Percentiles rank a stretch among this genome's conserved stretches.
phyloP scores from a whole-genome alignment of 1,139 yeast genomes.

The Magnusiomyces fungicola region DNA sequence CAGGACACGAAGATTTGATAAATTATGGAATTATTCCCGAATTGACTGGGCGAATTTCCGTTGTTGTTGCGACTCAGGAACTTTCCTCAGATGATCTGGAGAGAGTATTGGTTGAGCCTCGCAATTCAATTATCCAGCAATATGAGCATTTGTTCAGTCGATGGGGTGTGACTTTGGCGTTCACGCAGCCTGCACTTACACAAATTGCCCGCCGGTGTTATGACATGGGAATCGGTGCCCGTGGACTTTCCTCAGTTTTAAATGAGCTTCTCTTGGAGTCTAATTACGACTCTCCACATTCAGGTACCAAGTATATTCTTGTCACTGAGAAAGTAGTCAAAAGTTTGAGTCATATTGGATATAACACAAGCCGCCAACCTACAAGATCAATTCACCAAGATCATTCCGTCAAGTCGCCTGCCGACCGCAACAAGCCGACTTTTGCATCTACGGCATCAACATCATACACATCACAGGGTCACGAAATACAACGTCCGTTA shows the following conservation, averaged over 20 bases:
- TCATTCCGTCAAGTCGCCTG: neutral
- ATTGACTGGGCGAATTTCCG: constrained; percentile 47
- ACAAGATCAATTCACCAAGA: too few species aligned
- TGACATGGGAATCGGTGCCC: constrained; percentile 47
- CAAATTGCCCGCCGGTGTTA: constrained; percentile 39
- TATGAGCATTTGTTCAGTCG: constrained; percentile 44
- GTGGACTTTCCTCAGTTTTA: constrained; percentile 46
- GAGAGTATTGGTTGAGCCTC: constrained; percentile 45
- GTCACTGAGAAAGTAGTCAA: constrained; percentile 18
- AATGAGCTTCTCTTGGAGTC: constrained; percentile 44
- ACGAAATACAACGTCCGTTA: constrained; percentile 2
- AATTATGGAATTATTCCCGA: constrained; percentile 48
- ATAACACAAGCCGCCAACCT: neutral
- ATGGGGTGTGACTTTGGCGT: constrained; percentile 41
- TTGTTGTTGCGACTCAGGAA: constrained; percentile 41
- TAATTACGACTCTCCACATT: constrained; percentile 49
- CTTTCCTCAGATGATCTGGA: constrained; percentile 38
- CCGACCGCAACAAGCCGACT: neutral
- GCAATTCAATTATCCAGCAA: constrained; percentile 43
- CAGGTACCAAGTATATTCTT: constrained; percentile 41
- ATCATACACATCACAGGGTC: neutral
- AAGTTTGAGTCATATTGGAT: constrained; percentile 8
- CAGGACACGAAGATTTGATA: constrained; percentile 42
- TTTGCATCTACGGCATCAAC: neutral
- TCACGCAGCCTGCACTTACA: constrained; percentile 41